Percentiles rank a stretch among this genome's conserved stretches.
Evolutionary conservation across 345 rosid genomes (phyloP).

Genomic region (Syzygium grande): DNA sequence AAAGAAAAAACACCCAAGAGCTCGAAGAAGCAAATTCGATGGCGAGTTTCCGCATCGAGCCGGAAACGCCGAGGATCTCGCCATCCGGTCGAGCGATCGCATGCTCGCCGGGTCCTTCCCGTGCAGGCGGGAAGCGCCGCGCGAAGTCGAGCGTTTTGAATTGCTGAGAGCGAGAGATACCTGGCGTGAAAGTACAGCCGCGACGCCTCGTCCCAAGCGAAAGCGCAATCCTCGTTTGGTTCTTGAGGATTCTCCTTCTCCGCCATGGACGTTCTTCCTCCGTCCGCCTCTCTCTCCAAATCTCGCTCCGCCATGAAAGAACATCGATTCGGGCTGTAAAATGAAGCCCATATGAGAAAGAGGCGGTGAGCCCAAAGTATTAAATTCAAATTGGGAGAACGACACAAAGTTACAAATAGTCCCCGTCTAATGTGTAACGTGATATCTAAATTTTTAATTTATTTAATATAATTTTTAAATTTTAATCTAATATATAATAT

Average conservation of each 20-base stretch:
- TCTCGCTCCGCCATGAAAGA: not conserved
- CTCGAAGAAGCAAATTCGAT: not conserved
- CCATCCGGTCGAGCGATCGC: not conserved
- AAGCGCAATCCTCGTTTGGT: constrained; percentile 21
- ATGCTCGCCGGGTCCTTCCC: not conserved
- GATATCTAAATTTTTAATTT: too few species aligned
- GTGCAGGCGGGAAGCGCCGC: not conserved
- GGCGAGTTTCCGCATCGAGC: not conserved
- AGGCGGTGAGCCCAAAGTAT: not conserved
- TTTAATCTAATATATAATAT: too few species aligned
- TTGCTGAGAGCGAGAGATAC: constrained; percentile 6
- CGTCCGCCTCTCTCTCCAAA: not conserved
- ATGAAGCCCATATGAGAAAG: not conserved
- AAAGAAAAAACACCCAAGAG: not conserved
- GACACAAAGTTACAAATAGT: too few species aligned
- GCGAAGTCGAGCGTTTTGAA: not conserved
- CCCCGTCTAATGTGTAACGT: too few species aligned
- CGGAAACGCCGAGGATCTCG: not conserved
- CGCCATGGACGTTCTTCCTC: too few species aligned
- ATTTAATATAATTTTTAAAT: too few species aligned
- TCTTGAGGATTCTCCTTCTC: constrained; percentile 1
- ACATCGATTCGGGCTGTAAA: not conserved
- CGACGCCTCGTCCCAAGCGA: constrained; percentile 62
- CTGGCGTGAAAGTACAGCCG: constrained; percentile 70
- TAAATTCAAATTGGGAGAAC: not conserved